A percentile compares a stretch with the other conserved stretches of the same genome.
Evolutionary conservation across 305 asterid species (phyloP).

Genomic region (Solanum hybrid): DNA sequence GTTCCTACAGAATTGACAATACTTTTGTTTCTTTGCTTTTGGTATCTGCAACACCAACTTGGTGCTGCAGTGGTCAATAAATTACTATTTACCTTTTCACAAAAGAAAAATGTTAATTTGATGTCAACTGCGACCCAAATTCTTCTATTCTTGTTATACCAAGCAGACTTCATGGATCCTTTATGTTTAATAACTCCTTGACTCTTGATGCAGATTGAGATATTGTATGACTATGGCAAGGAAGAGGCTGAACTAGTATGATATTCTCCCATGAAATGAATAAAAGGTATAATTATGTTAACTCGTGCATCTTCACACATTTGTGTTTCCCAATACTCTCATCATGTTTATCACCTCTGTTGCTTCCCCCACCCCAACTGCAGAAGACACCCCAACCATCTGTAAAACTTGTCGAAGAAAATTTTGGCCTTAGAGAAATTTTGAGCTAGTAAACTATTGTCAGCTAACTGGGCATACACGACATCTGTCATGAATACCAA

Average conservation of each 20-base stretch:
- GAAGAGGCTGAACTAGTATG: slow-evolving; percentile 44
- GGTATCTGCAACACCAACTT: neutral
- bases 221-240: slow-evolving; percentile 62
- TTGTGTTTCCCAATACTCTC: neutral
- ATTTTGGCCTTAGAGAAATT: neutral
- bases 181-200: neutral
- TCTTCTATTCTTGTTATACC: neutral
- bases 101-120: neutral
- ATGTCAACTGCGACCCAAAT: neutral
- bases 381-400: neutral
- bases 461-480: neutral
- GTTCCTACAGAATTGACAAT: neutral
- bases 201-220: slow-evolving; percentile 50
- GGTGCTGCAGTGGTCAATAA: neutral
- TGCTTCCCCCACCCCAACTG: neutral
- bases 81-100: neutral
- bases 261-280: neutral
- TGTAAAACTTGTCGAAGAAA: neutral
- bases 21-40: neutral
- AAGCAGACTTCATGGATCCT: neutral
- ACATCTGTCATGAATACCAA: neutral
- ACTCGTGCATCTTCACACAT: neutral
- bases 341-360: neutral
- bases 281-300: slow-evolving; percentile 6
- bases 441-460: neutral